Evolutionary conservation across 2,329 filamentous ascomycete genomes (phyloP).

Genomic region (Colletotrichum caudatum): DNA sequence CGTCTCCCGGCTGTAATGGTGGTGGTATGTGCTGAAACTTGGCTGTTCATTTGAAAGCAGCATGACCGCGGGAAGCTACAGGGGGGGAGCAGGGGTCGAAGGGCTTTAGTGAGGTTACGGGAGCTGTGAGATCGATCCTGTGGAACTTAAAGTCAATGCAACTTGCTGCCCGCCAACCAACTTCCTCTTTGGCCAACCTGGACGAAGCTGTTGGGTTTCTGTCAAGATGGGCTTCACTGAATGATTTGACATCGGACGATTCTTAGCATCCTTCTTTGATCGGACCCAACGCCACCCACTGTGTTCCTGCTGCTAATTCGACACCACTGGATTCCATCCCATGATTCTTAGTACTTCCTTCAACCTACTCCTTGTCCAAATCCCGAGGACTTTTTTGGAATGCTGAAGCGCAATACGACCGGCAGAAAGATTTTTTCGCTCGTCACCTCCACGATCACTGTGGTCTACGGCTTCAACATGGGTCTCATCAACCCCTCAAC

Average conservation of each 20-base stretch:
- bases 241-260: background rate
- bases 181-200: conserved; percentile 5
- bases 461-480: conserved; percentile 10
- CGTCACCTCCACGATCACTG: background rate
- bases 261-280: background rate
- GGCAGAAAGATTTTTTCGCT: background rate
- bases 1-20: background rate
- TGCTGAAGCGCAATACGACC: background rate
- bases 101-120: too few species aligned
- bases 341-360: background rate
- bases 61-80: conserved; percentile 4
- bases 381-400: background rate
- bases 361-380: background rate
- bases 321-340: background rate
- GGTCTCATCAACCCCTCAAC: conserved; percentile 5
- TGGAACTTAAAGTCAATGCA: background rate
- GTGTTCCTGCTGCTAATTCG: background rate
- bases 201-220: conserved; percentile 1
- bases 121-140: background rate
- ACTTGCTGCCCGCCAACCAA: background rate
- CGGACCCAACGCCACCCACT: background rate
- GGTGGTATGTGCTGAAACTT: too few species aligned
- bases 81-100: background rate
- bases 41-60: too few species aligned
- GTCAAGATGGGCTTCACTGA: background rate